Conservation (phyloP, 2,329 filamentous ascomycete genomes). For the Fusarium verrucosum region DNA sequence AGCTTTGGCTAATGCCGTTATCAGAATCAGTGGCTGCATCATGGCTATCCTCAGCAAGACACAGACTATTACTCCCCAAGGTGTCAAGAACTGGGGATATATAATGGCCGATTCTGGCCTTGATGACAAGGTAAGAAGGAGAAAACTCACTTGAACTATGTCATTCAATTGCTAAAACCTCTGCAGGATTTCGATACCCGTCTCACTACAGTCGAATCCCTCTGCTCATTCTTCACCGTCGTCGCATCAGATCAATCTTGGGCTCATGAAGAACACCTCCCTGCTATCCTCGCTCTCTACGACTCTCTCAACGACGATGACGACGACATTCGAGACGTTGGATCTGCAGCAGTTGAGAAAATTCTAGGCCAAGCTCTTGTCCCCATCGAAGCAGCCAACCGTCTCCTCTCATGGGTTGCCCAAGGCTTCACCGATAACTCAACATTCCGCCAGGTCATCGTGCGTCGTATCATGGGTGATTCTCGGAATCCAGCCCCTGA, state of each 20-base stretch:
- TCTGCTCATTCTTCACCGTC: conserved; percentile 60
- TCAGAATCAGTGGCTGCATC: conserved; percentile 59
- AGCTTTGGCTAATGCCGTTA: conserved; percentile 59
- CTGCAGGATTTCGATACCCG: conserved; percentile 71
- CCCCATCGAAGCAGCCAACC: conserved; percentile 58
- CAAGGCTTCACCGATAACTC: conserved; percentile 47
- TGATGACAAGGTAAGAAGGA: conserved; percentile 57
- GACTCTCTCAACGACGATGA: conserved; percentile 89
- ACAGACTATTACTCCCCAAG: conserved; percentile 14
- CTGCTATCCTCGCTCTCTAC: conserved; percentile 73
- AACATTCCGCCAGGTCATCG: conserved; percentile 54
- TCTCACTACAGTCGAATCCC: conserved; percentile 65
- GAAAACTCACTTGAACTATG: conserved; percentile 26
- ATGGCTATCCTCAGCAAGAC: conserved; percentile 49
- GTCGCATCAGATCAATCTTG: conserved; percentile 26
- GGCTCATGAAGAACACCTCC: conserved; percentile 55
- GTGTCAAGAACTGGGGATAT: conserved; percentile 56
- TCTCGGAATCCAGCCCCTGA: conserved; percentile 15
- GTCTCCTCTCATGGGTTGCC: conserved; percentile 57
- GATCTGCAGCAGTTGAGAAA: conserved; percentile 59
- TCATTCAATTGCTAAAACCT: conserved; percentile 17
- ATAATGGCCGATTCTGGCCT: conserved; percentile 60
- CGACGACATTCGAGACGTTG: conserved; percentile 80
- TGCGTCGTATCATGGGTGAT: conserved; percentile 53
- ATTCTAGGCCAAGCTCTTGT: conserved; percentile 59